phyloP scores from a whole-genome alignment of 441 rosid species.

The Corymbia citriodora region DNA sequence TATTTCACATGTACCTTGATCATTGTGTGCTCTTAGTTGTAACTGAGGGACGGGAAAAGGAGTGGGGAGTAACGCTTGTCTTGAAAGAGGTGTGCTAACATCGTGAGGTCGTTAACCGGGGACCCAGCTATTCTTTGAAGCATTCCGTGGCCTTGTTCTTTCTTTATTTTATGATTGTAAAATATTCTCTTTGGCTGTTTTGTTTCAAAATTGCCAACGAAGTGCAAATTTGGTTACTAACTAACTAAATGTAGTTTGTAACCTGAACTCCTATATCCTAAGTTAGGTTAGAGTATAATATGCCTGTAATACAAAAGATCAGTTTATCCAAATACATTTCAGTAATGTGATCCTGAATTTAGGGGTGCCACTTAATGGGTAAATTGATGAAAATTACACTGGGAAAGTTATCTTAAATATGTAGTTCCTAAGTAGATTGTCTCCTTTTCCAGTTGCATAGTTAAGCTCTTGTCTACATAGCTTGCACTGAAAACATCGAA shows the following conservation, averaged over 20 bases:
- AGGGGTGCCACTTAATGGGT: not conserved
- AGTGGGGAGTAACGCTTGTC: not conserved
- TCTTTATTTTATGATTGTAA: not conserved
- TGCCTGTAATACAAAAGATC: not conserved
- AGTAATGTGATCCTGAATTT: not conserved
- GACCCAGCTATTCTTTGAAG: not conserved
- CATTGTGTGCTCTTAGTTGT: not conserved
- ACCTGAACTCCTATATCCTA: not conserved
- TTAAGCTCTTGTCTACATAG: not conserved
- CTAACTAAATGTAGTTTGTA: not conserved
- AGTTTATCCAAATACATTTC: not conserved
- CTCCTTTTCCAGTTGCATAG: not conserved
- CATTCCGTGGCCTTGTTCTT: not conserved
- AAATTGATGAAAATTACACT: not conserved
- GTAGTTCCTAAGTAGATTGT: not conserved
- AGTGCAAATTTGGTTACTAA: not conserved
- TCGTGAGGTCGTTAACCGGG: not conserved
- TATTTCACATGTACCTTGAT: not conserved
- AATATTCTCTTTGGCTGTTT: not conserved
- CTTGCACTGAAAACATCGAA: not conserved
- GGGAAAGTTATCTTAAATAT: not conserved
- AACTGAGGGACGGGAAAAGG: not conserved
- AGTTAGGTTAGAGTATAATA: not conserved
- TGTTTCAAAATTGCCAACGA: not conserved
- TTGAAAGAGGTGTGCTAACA: not conserved